Base-by-base conservation (phyloP, 2,329 filamentous ascomycete species). In the Alternaria hordeiaustralica region DNA sequence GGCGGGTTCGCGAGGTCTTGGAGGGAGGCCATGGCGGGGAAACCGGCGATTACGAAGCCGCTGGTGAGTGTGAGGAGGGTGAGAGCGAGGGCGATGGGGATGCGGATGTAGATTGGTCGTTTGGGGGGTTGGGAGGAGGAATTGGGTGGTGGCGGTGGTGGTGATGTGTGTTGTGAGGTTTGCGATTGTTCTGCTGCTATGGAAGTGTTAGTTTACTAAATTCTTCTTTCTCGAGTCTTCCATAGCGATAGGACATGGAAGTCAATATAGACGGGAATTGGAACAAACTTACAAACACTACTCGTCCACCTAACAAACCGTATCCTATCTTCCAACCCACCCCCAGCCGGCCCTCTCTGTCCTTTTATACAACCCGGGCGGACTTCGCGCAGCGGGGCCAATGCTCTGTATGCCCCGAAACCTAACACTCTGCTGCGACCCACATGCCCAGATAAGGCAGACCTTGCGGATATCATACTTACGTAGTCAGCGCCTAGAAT, bases 21-120 rank as follows among this genome's bases (percentile, higher is more conserved):
- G 50, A 86, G 79, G 54, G 83, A 82, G 41, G 84, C 74, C 61
- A 87, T 70, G 36, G 85, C 85, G 41, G 87, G 87, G 11, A 82
- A 80, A 67, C 84, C 82, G 56, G 86, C 83, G 83, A 90, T 88
- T 67, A 81, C 77, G 82, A 90, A 86, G 67, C 88, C 88, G 64
- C 87, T 57, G 36, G 82, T 80, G 64, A 87, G 80, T 60, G 81
- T 80, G 66, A 86, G 59, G 71, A 86, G 72, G 30, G 82, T 81
- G 64, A 85, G 73, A 61, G 83, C 79, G 55, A 85, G 82, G 68
- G 82, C 78, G 53, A 85, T 65, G 46, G 84, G 72, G 33, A 84
- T 80, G 41, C 81, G 80, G 59, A 73, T 63, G 63, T 68, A 70
- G 47, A 75, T 65, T 5, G 74, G 74, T 23, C 66, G 64, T 64